Evolutionary conservation across 2,329 filamentous ascomycete genomes (phyloP), one percentile per base, ranked within the genome.

Genomic region (Phyllosticta paracitricarpa): DNA sequence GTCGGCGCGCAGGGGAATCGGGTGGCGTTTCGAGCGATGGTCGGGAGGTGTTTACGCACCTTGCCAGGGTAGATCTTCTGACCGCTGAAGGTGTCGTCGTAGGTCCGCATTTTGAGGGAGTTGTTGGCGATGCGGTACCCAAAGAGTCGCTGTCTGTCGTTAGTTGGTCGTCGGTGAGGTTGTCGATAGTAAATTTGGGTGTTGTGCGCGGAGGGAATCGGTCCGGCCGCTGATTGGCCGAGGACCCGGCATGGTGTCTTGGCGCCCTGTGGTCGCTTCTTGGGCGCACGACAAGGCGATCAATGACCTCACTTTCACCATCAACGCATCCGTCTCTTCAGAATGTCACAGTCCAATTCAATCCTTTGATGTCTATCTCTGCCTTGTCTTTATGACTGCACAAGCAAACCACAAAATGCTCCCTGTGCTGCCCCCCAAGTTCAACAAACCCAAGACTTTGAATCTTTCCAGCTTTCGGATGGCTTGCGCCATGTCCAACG

Each of bases 1-100:
- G 22, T 28, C 6, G 33, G 58, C 33, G 58, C 53, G n/a, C 53
- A 52, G 28, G 58, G 35, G 53, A n/a, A 28, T 53, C 19, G 55
- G 26, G 3, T 28, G 26, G 54, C 40, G 48, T 40, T 19, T 28
- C 14, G 40, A 33, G 26, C 54, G 24, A 40, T 24, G 40, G 53
- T 51, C 28, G 59, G 40, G 48, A 30, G 51, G 35, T 17, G 26
- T 58, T 59, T 67, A 73, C 83, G 77, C 82, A 89, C 86, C 86
- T 89, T 89, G 79, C 86, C 86, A 75, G 86, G 86, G 83, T 89
- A 89, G 81, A 89, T 89, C 82, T 87, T 89, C 80, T 85, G 81
- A 74, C 85, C 86, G 79, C 83, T 86, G 84, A 89, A 89, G 73
- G 84, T 83, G 76, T 89, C 86, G 81, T 89, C 86, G 86, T 88